These are phyloP conservation scores for Leccinum longicurvipes DNA, from an alignment of 768 basidiomycete species.

Conservation along the genomic window DNA sequence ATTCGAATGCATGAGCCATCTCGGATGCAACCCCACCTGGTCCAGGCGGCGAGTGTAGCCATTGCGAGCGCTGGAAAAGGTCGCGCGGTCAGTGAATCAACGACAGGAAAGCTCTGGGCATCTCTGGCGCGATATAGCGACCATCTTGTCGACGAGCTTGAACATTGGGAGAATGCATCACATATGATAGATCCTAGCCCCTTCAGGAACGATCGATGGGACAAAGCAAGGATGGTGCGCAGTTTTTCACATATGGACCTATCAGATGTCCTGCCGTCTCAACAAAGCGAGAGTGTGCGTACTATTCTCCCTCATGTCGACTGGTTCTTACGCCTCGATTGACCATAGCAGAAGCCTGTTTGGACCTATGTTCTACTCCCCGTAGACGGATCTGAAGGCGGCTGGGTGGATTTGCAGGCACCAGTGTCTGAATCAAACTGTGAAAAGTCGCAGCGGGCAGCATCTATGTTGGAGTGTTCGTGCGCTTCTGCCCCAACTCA, in stretches of 20 bases:
- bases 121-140: slow-evolving; percentile 84
- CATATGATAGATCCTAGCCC: slow-evolving; percentile 38
- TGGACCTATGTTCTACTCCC: slow-evolving; percentile 46
- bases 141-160: slow-evolving; percentile 57
- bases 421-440: background rate
- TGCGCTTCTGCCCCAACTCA: background rate
- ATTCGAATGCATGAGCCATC: slow-evolving; percentile 60
- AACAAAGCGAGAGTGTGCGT: slow-evolving; percentile 13
- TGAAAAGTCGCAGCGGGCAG: background rate
- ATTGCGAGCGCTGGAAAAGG: slow-evolving; percentile 44
- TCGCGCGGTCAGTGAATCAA: slow-evolving; percentile 28
- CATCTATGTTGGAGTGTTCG: slow-evolving; percentile 1
- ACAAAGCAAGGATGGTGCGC: slow-evolving; percentile 73
- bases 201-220: slow-evolving; percentile 61
- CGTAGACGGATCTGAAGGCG: slow-evolving; percentile 24
- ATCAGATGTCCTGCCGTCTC: slow-evolving; percentile 12
- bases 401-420: slow-evolving; percentile 40
- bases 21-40: slow-evolving; percentile 46
- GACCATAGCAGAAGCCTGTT: slow-evolving; percentile 37
- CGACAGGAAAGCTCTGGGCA: slow-evolving; percentile 55
- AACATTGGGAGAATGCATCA: slow-evolving; percentile 58
- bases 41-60: slow-evolving; percentile 55
- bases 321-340: background rate
- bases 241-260: slow-evolving; percentile 65
- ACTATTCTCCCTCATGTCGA: background rate